A percentile compares a stretch with the other conserved stretches of the same genome.
These are phyloP conservation scores for Erigeron canadensis DNA, from an alignment of 129 eudicot genomes.

Conservation along the genomic window DNA sequence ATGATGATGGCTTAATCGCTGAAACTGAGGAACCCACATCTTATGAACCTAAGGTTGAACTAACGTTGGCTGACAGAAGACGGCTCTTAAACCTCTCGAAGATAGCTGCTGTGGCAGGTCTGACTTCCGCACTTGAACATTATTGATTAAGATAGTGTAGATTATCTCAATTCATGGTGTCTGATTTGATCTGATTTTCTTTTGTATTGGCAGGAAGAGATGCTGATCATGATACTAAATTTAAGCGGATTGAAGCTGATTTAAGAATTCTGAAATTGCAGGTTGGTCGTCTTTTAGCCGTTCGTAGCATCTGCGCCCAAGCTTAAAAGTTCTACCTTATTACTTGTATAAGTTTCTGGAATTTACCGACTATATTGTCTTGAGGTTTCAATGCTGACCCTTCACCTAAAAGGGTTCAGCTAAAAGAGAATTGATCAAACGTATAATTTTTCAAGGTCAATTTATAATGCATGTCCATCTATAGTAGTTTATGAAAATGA, in stretches of 20 bases:
- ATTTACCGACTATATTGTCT: not conserved
- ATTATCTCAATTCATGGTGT: not conserved
- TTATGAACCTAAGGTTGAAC: constrained; percentile 26
- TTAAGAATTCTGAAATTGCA: constrained; percentile 70
- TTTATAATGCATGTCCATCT: not conserved
- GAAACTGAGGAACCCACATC: constrained; percentile 38
- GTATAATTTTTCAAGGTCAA: not conserved
- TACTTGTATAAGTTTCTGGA: not conserved
- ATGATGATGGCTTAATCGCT: constrained; percentile 35
- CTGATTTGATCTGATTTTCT: constrained; percentile 19
- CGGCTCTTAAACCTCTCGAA: constrained; percentile 81
- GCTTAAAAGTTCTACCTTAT: constrained; percentile 15
- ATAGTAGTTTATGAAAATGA: not conserved
- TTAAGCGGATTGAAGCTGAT: constrained; percentile 87
- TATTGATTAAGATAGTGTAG: constrained; percentile 13
- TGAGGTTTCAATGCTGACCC: not conserved
- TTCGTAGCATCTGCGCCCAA: not conserved
- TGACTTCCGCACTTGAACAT: constrained; percentile 20
- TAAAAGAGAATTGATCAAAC: not conserved
- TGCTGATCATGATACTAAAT: constrained; percentile 43
- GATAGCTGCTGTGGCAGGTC: constrained; percentile 91
- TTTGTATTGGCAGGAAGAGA: constrained; percentile 45
- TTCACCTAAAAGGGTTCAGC: not conserved
- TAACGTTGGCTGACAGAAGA: constrained; percentile 65
- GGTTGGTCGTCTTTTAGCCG: constrained; percentile 39